Conservation (phyloP, 2,329 filamentous ascomycete species). For the Chrysoporthe austroafricana region DNA sequence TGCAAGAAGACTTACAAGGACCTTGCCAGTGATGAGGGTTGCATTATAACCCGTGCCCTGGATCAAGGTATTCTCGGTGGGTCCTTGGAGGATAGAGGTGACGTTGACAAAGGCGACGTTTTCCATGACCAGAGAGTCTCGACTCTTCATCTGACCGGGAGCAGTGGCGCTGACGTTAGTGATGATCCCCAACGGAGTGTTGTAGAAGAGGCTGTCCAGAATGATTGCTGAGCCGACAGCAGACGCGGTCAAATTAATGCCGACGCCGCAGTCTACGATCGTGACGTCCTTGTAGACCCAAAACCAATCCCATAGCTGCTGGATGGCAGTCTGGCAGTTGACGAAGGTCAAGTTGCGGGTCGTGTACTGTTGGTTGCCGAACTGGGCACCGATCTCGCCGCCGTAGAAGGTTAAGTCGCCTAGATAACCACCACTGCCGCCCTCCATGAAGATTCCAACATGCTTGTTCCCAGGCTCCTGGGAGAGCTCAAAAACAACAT, state of each 20-base stretch:
- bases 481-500: conserved; percentile 59
- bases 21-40: conserved; percentile 19
- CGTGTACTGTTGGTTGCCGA: conserved; percentile 73
- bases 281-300: conserved; percentile 72
- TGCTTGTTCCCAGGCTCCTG: conserved; percentile 51
- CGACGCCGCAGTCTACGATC: conserved; percentile 65
- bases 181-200: conserved; percentile 69
- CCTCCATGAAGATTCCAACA: conserved; percentile 64
- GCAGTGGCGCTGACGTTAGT: conserved; percentile 53
- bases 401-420: conserved; percentile 73
- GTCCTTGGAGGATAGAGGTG: conserved; percentile 42
- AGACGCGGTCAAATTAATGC: conserved; percentile 66
- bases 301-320: conserved; percentile 76
- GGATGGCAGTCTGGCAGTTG: conserved; percentile 66
- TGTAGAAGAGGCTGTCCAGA: conserved; percentile 71
- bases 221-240: conserved; percentile 76
- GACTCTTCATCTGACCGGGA: conserved; percentile 38
- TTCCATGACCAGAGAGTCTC: conserved; percentile 50
- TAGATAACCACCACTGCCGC: conserved; percentile 68
- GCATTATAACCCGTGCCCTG: neutral
- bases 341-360: conserved; percentile 69
- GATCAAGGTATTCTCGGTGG: conserved; percentile 40
- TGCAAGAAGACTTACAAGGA: neutral
- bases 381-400: conserved; percentile 60
- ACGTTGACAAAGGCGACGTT: conserved; percentile 48